Evolutionary conservation across 768 basidiomycete species (phyloP).

Genomic region (Mycena floridula): DNA sequence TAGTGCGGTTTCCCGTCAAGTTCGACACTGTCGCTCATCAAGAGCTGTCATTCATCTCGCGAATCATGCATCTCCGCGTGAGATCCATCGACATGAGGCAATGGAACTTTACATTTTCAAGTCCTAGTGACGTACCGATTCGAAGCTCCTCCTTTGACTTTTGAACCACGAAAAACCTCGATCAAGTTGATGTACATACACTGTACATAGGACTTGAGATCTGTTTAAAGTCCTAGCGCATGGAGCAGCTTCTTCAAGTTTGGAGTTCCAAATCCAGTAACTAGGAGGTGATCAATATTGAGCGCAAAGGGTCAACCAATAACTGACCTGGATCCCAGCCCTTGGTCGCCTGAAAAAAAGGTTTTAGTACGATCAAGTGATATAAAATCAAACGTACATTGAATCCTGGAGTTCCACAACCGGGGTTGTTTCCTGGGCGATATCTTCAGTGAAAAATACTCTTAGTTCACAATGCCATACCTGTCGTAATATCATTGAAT

Average conservation of each 20-base stretch:
- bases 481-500: conserved; percentile 55
- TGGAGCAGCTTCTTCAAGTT: conserved; percentile 24
- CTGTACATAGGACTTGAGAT: not conserved
- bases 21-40: no score
- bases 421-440: conserved; percentile 1
- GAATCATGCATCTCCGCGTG: no score
- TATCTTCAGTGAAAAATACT: not conserved
- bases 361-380: no score
- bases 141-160: no score
- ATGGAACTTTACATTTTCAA: not conserved
- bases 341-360: conserved; percentile 26
- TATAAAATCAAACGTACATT: conserved; percentile 41
- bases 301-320: not conserved
- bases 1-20: no score
- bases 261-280: conserved; percentile 14
- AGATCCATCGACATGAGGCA: no score
- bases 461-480: no score
- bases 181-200: no score
- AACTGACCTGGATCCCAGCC: conserved; percentile 58
- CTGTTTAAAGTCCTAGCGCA: no score
- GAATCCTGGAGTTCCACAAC: conserved; percentile 60
- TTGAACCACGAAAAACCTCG: no score
- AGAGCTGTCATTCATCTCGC: no score
- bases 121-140: no score
- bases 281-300: conserved; percentile 3